Evolutionary conservation across 2,329 filamentous ascomycete genomes (phyloP), one percentile per base, ranked within the genome.

Genomic region (Neopestalotiopsis clavispora): DNA sequence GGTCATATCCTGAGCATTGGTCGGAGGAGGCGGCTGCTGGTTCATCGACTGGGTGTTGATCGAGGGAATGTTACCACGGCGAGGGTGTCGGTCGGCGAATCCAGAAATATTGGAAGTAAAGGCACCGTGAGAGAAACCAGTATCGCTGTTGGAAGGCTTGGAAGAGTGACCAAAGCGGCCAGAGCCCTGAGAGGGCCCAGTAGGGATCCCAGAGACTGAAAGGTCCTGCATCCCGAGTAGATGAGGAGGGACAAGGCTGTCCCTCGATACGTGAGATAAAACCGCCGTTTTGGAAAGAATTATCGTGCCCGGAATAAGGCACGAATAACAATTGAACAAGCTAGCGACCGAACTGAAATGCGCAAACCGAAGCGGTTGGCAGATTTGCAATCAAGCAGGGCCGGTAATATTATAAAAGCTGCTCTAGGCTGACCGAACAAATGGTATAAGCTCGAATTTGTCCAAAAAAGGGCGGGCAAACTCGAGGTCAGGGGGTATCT

Each of bases 191-290:
- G 84, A 87, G 74, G 85, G 86, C 78, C 84, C 89, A 68, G 87
- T 85, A 74, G 88, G 87, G 76, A 84, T 86, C 73, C 89, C 86
- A 74, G 87, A 85, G 74, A 87, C 86, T 77, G 93, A 91, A 82
- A 94, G 90, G 83, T 93, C 92, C 89, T 97, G 95, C 95, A 98
- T 98, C 83, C 90, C 90, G 85, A 95, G 90, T 80, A 94, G 87
- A 86, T 94, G 92, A 87, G 92, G 91, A 84, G 92, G 93, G 91
- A 94, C 91, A 86, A 93, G 89, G 82, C 87, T 92, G 92, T 95
- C 93, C 93, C 92, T 90, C 84, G 89, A 84, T 82, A 86, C 86
- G 83, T 91, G 90, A 82, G 92, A 92, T 85, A 94, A 85, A 80
- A 93, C 90, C 86, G 92, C 92, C 92, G 92, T 95, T 89, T 88